Percentiles rank a stretch among this genome's conserved stretches.
phyloP scores from a whole-genome alignment of 805 yeast genomes.

The Groenewaldozyma salmanticensis region DNA sequence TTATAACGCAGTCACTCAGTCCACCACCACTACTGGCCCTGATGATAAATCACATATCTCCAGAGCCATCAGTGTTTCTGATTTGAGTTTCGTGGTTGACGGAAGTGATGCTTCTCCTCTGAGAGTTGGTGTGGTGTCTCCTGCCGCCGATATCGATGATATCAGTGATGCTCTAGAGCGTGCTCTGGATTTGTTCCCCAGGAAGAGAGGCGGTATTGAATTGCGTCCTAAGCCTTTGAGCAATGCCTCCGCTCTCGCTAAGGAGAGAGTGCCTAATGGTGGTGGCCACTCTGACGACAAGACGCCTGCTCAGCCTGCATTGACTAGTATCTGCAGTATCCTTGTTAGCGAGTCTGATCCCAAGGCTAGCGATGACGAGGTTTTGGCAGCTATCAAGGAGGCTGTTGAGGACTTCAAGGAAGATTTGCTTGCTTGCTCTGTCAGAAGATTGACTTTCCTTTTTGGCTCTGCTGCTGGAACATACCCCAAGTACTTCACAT shows the following conservation, averaged over 20 bases:
- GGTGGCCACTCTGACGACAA: slow-evolving; percentile 8
- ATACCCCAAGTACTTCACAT: slow-evolving; percentile 93
- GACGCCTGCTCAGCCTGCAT: no score
- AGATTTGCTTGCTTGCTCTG: slow-evolving; percentile 57
- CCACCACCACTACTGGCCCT: slow-evolving; percentile 35
- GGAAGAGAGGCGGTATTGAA: slow-evolving; percentile 28
- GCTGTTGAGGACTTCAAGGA: slow-evolving; percentile 58
- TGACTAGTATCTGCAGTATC: slow-evolving; percentile 76
- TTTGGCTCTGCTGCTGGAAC: slow-evolving; percentile 75
- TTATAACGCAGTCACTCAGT: slow-evolving; percentile 42
- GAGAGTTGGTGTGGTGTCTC: slow-evolving; percentile 77
- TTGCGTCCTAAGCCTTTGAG: slow-evolving; percentile 22
- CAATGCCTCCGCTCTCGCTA: slow-evolving; percentile 35
- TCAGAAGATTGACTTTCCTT: slow-evolving; percentile 91
- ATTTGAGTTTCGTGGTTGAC: slow-evolving; percentile 75
- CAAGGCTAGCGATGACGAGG: slow-evolving; percentile 57
- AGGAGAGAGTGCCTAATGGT: slow-evolving; percentile 32
- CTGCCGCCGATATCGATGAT: slow-evolving; percentile 79
- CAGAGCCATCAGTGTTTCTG: slow-evolving; percentile 86
- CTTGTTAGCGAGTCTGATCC: slow-evolving; percentile 69
- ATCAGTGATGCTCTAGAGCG: slow-evolving; percentile 71
- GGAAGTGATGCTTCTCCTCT: slow-evolving; percentile 50
- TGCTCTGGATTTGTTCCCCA: slow-evolving; percentile 65
- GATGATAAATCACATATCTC: slow-evolving; percentile 17
- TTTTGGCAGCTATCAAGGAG: slow-evolving; percentile 52